A percentile compares a stretch with the other conserved stretches of the same genome.
Conservation (phyloP, 2,329 filamentous ascomycete genomes). For the Diaporthe destruens region DNA sequence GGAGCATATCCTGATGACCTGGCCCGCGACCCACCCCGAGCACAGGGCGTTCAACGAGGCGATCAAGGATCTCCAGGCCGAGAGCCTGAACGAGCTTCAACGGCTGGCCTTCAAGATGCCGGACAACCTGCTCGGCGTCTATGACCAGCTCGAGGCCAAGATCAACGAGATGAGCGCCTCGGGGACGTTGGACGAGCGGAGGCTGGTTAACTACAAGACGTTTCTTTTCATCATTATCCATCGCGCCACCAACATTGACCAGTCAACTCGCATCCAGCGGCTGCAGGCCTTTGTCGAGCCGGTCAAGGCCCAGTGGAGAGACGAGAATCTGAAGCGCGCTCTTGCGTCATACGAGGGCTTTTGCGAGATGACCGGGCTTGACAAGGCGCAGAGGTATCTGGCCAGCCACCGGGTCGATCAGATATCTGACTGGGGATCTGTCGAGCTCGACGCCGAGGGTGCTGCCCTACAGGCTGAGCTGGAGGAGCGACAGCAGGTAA, state of each 20-base stretch:
- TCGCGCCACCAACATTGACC: conserved; percentile 81
- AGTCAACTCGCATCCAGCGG: conserved; percentile 76
- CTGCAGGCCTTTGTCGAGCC: conserved; percentile 85
- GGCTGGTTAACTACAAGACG: conserved; percentile 86
- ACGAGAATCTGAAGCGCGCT: conserved; percentile 74
- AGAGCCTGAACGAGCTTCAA: conserved; percentile 89
- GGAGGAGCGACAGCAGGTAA: conserved; percentile 78
- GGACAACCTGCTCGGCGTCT: conserved; percentile 88
- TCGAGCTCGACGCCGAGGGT: conserved; percentile 82
- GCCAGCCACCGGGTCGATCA: conserved; percentile 78
- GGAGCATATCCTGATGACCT: conserved; percentile 89
- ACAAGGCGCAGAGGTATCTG: conserved; percentile 85
- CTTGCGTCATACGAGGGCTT: conserved; percentile 84
- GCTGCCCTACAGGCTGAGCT: conserved; percentile 83
- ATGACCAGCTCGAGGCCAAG: conserved; percentile 86
- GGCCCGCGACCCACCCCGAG: conserved; percentile 78
- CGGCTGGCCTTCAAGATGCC: conserved; percentile 91
- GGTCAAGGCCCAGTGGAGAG: conserved; percentile 84
- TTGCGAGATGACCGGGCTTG: conserved; percentile 82
- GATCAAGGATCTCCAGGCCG: conserved; percentile 87
- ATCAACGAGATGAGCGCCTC: conserved; percentile 84
- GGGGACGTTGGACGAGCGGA: conserved; percentile 81
- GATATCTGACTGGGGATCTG: conserved; percentile 84
- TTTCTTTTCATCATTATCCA: conserved; percentile 97
- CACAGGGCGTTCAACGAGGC: conserved; percentile 85